Conservation (phyloP, 306 rosid species). For the Corylus heterophylla region DNA sequence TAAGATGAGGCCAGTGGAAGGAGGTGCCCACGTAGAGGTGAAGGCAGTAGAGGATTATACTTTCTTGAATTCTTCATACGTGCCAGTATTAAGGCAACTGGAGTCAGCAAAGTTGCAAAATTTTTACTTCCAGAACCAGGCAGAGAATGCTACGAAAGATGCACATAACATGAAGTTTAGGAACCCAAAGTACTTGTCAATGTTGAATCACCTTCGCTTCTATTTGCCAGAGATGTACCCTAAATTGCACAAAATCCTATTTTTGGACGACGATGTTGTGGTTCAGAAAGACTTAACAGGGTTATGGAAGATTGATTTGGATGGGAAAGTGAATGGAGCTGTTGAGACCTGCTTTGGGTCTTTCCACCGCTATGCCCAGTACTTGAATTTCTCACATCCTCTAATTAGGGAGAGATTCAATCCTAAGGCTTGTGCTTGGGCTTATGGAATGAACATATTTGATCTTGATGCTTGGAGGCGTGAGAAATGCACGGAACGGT, state of each 20-base stretch:
- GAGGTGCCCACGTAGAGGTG: slow-evolving; percentile 82
- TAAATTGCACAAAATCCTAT: slow-evolving; percentile 70
- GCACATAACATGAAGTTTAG: slow-evolving; percentile 45
- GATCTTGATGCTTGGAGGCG: slow-evolving; percentile 98
- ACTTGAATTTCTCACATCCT: slow-evolving; percentile 85
- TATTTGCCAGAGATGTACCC: slow-evolving; percentile 97
- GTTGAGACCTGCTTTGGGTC: slow-evolving; percentile 97
- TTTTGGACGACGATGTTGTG: slow-evolving; percentile 92
- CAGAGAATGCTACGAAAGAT: slow-evolving; percentile 55
- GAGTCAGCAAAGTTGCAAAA: slow-evolving; percentile 59
- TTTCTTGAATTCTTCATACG: slow-evolving; percentile 83
- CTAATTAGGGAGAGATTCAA: slow-evolving; percentile 75
- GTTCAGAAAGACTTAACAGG: slow-evolving; percentile 93
- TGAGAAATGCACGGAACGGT: slow-evolving; percentile 78
- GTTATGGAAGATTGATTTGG: slow-evolving; percentile 90
- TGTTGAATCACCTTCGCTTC: slow-evolving; percentile 85
- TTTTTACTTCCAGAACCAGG: slow-evolving; percentile 52
- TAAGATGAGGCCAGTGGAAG: slow-evolving; percentile 88
- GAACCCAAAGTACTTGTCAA: slow-evolving; percentile 60
- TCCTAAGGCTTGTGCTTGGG: slow-evolving; percentile 94
- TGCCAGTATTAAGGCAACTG: slow-evolving; percentile 71
- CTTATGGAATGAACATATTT: slow-evolving; percentile 88
- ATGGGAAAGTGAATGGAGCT: slow-evolving; percentile 95
- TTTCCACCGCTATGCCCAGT: slow-evolving; percentile 81
- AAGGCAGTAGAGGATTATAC: slow-evolving; percentile 81